Conservation (phyloP, 1,284 basidiomycete species). For the Singerocomus inundabilis region DNA sequence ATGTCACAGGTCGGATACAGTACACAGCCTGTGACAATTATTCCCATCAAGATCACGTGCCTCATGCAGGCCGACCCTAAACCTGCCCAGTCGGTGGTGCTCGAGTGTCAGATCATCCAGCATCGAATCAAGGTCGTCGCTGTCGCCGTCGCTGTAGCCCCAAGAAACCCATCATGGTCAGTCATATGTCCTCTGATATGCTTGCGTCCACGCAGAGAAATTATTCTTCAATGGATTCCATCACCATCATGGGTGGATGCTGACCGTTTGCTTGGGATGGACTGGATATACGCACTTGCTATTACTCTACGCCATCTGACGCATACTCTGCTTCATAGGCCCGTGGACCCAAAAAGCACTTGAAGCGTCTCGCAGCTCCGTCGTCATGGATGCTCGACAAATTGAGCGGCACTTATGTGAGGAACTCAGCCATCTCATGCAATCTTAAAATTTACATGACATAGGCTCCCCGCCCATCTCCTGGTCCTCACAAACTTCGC, state of each 20-base stretch:
- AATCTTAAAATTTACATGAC: conserved; percentile 1
- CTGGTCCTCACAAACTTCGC: conserved; percentile 98
- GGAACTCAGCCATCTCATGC: conserved; percentile 33
- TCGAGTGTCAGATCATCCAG: not conserved
- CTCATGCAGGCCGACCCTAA: conserved; percentile 18
- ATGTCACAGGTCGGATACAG: not conserved
- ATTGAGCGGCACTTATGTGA: conserved; percentile 94
- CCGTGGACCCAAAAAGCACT: conserved; percentile 99
- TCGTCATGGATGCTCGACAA: conserved; percentile 99
- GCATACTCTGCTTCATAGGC: conserved; percentile 50
- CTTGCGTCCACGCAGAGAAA: not conserved
- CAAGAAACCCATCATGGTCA: conserved; percentile 36
- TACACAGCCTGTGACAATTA: conserved; percentile 9
- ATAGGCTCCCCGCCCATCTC: conserved; percentile 92
- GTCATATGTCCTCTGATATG: conserved; percentile 14
- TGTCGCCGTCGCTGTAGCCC: conserved; percentile 18
- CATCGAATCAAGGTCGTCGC: conserved; percentile 25
- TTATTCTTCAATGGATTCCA: not conserved
- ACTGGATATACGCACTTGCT: conserved; percentile 8
- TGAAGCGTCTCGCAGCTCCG: conserved; percentile 97
- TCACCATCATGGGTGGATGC: conserved; percentile 27
- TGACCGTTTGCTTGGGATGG: conserved; percentile 20
- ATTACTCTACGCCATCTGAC: conserved; percentile 15
- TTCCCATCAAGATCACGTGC: conserved; percentile 21
- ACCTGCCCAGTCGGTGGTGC: not conserved